Base-by-base conservation (phyloP, 331 rosid species). In the Acacia pycnantha region DNA sequence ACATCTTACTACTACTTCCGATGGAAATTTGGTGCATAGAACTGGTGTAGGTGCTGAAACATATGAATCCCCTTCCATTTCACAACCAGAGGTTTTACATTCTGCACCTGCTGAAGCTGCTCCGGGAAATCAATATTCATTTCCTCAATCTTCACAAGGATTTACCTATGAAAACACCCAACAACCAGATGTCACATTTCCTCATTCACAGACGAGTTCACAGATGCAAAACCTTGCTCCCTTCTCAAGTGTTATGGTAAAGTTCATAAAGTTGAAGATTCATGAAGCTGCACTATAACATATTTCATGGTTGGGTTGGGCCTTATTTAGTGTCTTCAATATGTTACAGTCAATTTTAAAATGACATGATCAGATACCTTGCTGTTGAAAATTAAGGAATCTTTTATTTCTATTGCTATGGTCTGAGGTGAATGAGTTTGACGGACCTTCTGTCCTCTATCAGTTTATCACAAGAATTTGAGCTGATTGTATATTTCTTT, bases 201-300 rank as follows among this genome's bases (percentile, higher is more conserved):
- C 90, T 82, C 98, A 94, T 80, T 88, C 87, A 40, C 98, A 92
- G 81, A 82, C 89, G 27, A 91, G 90, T 84, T 86, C 95, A n/a
- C 97, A 92, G 83, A 89, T 90, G 89, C 99, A 92, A 87, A 90
- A 91, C 84, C 89, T 91, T 46, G 88, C 94, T 84, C 85, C 94
- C 26, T 92, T 94, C 89, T 87, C 97, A 26, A 92, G 87, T 81
- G 95, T 93, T 46, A 94, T 94, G 99, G 98, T 96, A 92, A 11
- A 43, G 90, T 70, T 41, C 79, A 47, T 82, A 6, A 40, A 71
- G 53, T 46, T 26, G 44, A 56, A 50, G 33, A 35, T 10, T 82
- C 51, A 56, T 66, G 29, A 10, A 53, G 65, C 46, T 77, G 82
- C 59, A 13, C 6, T 37, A 19, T 67, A 37, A 13, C 40, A 56